These are phyloP conservation scores for Massarina eburnea DNA, from an alignment of 2,329 filamentous ascomycete genomes.

Conservation along the genomic window DNA sequence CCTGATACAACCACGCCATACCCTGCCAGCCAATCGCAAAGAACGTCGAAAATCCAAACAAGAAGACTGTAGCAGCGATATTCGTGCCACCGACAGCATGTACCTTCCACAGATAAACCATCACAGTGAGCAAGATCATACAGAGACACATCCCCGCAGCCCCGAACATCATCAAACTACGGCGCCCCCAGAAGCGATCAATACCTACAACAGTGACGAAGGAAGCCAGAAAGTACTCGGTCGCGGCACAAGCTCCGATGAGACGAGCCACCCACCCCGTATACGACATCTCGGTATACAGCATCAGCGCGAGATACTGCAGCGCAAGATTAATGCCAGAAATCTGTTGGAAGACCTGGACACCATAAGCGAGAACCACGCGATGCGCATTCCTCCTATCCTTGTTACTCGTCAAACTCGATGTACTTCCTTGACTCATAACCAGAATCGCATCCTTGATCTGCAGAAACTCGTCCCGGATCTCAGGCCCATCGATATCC, in stretches of 20 bases:
- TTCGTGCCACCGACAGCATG: slow-evolving; percentile 22
- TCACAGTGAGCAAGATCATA: slow-evolving; percentile 34
- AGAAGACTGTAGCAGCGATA: slow-evolving; percentile 62
- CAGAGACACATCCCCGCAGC: slow-evolving; percentile 37
- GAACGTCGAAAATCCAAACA: slow-evolving; percentile 88
- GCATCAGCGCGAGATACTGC: slow-evolving; percentile 52
- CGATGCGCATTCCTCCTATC: slow-evolving; percentile 47
- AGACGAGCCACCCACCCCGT: slow-evolving; percentile 46
- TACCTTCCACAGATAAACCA: slow-evolving; percentile 28
- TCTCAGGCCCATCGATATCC: slow-evolving; percentile 26
- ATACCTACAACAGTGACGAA: slow-evolving; percentile 42
- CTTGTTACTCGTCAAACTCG: slow-evolving; percentile 29
- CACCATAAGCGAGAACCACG: slow-evolving; percentile 44
- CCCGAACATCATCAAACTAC: slow-evolving; percentile 40
- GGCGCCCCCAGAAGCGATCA: slow-evolving; percentile 39
- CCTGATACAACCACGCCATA: slow-evolving; percentile 63
- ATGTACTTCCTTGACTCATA: slow-evolving; percentile 30
- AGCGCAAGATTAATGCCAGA: slow-evolving; percentile 35
- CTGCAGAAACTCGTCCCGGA: slow-evolving; percentile 44
- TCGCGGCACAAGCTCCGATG: slow-evolving; percentile 42
- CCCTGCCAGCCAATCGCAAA: slow-evolving; percentile 82
- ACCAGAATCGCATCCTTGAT: slow-evolving; percentile 38
- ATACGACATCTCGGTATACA: slow-evolving; percentile 53
- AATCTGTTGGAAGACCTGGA: slow-evolving; percentile 49
- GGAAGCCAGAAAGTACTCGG: slow-evolving; percentile 40